Percentiles rank a stretch among this genome's conserved stretches.
Conservation (phyloP, 306 rosid genomes). For the Senna tora region DNA sequence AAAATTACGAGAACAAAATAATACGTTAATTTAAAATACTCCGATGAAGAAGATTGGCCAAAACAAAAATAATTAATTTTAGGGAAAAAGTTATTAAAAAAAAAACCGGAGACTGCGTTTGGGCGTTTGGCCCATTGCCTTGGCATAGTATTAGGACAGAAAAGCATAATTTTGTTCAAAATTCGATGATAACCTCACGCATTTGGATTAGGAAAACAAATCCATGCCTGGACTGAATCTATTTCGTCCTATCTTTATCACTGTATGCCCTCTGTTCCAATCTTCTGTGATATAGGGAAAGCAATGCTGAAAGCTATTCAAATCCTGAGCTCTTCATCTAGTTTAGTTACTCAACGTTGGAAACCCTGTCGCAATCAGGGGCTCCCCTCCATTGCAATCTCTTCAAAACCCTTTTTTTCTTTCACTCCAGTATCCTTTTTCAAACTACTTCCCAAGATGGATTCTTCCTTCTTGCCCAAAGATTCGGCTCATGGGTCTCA, state of each 20-base stretch:
- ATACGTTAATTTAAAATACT: too few relatives aligned
- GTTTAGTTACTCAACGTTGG: conserved; percentile 48
- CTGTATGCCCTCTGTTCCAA: not conserved
- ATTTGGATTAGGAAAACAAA: not conserved
- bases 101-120: not conserved
- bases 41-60: too few relatives aligned
- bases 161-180: not conserved
- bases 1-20: too few relatives aligned
- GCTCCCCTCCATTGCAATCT: conserved; percentile 42
- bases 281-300: not conserved
- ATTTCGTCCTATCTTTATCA: not conserved
- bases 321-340: conserved; percentile 55
- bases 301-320: conserved; percentile 64
- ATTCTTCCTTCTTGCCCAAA: conserved; percentile 22
- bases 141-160: not conserved
- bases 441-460: conserved; percentile 25
- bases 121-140: too few relatives aligned
- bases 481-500: conserved; percentile 32
- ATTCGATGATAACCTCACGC: not conserved
- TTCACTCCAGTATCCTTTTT: conserved; percentile 16
- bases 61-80: too few relatives aligned
- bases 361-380: conserved; percentile 41
- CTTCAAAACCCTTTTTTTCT: conserved; percentile 39
- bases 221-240: not conserved
- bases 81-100: not conserved